Base-by-base conservation (phyloP, 2,329 filamentous ascomycete species). In the Cordyceps cicadae region DNA sequence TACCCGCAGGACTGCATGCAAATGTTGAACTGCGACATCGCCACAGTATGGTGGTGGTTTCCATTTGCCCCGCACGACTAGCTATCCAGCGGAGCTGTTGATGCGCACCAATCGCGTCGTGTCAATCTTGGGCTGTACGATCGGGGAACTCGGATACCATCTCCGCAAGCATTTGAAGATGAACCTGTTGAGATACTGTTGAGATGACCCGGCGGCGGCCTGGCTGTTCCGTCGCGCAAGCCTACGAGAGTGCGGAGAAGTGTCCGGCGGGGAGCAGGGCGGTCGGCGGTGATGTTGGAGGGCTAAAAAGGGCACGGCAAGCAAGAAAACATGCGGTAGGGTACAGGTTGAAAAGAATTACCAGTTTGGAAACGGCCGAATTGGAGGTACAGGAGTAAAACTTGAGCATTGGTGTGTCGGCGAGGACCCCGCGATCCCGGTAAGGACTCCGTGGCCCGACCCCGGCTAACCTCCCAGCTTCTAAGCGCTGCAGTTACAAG, bases 101-200 rank as follows among this genome's bases (percentile, higher is more conserved):
- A 61, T 61, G 59, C 59, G 59, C 59, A 56, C 59, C 59, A 61
- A 61, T 61, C n/a, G 48, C 53, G 51, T 56, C 26, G 46, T 52
- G 59, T 55, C 14, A 50, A 32, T 55, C 34, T 34, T 32, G 39
- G 19, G 19, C 26, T 41, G 34, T 21, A 14, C 19, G 32, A 59
- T 51, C 29, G 17, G 15, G 19, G 34, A n/a, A 37, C 12, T 37
- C 11, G 12, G 34, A 37, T 9, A 37, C 9, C 12, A 4, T 8
- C 19, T 52, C 19, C 49, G 34, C 46, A 9, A 41, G 21, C 19
- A 41, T 32, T 14, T 15, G 21, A 9, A 49, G 26, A 54, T 54
- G 48, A 51, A 24, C 21, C n/a, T 37, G 45, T 59, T 48, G 24
- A 41, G n/a, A n/a, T n/a, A n/a, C n/a, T n/a, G n/a, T n/a, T n/a